Percentiles rank a stretch among this genome's conserved stretches.
phyloP scores from a whole-genome alignment of 73 alveolate species.

The Symbiodinium pilosum region DNA sequence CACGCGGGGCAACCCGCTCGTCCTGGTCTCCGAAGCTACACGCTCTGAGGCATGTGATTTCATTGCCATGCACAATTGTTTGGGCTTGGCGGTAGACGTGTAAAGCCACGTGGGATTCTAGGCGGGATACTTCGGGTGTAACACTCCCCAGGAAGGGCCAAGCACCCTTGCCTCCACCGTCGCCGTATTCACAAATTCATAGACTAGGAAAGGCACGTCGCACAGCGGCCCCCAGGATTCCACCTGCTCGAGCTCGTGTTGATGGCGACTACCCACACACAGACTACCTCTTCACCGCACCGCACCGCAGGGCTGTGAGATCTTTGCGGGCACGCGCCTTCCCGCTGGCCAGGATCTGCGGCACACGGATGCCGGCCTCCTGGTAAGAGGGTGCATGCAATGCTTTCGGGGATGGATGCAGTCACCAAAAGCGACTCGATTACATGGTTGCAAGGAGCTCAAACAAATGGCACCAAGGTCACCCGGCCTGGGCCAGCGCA shows the following conservation, averaged over 20 bases:
- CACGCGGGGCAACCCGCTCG: not conserved
- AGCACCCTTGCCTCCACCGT: constrained; percentile 32
- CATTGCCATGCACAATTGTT: not conserved
- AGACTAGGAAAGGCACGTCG: constrained; percentile 55
- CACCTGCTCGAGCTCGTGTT: constrained; percentile 7
- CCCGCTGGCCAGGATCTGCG: constrained; percentile 66
- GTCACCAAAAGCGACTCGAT: no score
- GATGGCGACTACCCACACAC: not conserved
- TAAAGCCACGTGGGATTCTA: not conserved
- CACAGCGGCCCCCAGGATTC: constrained; percentile 65
- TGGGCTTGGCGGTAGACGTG: not conserved
- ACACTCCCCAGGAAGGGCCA: no score
- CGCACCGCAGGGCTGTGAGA: not conserved
- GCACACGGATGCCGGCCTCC: constrained; percentile 88
- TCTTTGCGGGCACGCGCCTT: not conserved
- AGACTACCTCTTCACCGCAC: not conserved
- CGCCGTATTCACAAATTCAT: constrained; percentile 61
- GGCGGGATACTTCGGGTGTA: not conserved
- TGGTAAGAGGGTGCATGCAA: not conserved
- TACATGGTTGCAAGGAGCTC: not conserved
- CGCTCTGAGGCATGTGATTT: not conserved
- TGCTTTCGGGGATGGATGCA: no score
- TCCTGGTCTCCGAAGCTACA: not conserved
- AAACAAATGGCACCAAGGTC: no score
- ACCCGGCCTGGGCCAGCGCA: constrained; percentile 67